These are phyloP conservation scores for Aureococcus anophagefferens DNA, from an alignment of 108 stramenopile species.

Conservation along the genomic window DNA sequence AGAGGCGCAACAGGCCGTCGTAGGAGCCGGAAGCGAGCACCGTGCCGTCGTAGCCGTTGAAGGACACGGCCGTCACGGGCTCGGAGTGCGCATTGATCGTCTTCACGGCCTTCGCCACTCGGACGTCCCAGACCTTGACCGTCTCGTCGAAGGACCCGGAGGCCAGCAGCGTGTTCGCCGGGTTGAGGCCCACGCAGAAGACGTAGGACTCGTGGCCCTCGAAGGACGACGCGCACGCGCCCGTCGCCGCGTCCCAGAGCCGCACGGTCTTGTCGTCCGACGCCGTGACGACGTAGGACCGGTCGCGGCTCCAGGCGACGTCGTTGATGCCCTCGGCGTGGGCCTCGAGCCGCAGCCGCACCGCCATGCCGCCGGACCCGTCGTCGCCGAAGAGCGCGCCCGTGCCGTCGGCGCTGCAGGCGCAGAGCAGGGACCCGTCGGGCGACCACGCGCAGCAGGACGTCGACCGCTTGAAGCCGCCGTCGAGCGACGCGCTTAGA, in stretches of 20 bases:
- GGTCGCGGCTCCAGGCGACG: neutral
- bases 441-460: too few relatives aligned
- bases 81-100: slow-evolving; percentile 88
- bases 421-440: too few relatives aligned
- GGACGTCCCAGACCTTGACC: slow-evolving; percentile 88
- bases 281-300: slow-evolving; percentile 68
- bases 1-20: slow-evolving; percentile 84
- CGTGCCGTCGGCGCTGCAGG: too few relatives aligned
- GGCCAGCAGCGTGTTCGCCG: slow-evolving; percentile 60
- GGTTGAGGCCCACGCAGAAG: slow-evolving; percentile 73
- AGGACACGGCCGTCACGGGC: slow-evolving; percentile 63
- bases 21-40: slow-evolving; percentile 49
- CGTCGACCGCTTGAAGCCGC: too few relatives aligned
- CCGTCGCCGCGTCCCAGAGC: slow-evolving; percentile 59
- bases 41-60: slow-evolving; percentile 18
- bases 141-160: slow-evolving; percentile 83
- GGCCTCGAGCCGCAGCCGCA: too few relatives aligned
- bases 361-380: too few relatives aligned
- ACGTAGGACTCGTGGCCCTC: slow-evolving; percentile 81
- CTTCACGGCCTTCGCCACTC: slow-evolving; percentile 72
- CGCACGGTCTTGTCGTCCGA: slow-evolving; percentile 79
- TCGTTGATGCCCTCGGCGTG: neutral
- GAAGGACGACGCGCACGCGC: slow-evolving; percentile 29
- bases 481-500: too few relatives aligned
- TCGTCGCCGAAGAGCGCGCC: too few relatives aligned